Evolutionary conservation across 768 basidiomycete species (phyloP).

Genomic region (Sistotremastrum suecicum): DNA sequence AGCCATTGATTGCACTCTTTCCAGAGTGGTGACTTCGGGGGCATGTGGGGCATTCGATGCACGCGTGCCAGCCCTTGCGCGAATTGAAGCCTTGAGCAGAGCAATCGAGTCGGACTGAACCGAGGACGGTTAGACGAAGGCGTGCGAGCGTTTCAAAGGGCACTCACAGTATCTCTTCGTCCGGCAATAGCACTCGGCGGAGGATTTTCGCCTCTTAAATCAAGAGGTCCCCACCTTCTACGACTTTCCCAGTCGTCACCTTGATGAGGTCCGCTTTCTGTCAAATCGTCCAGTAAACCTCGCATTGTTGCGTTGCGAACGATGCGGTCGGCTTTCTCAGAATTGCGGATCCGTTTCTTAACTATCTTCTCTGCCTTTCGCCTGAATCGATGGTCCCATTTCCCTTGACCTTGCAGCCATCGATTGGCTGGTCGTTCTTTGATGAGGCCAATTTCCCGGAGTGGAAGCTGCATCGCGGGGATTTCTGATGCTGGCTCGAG

Average conservation of each 20-base stretch:
- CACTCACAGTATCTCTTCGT: slow-evolving; percentile 47
- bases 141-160: background rate
- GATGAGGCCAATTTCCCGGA: slow-evolving; percentile 50
- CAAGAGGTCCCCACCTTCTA: slow-evolving; percentile 39
- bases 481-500: slow-evolving; percentile 51
- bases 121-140: background rate
- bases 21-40: slow-evolving; percentile 39
- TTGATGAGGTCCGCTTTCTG: too few species aligned
- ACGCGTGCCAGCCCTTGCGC: too few species aligned
- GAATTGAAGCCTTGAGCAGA: slow-evolving; percentile 21
- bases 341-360: slow-evolving; percentile 28
- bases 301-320: slow-evolving; percentile 31
- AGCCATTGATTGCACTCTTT: slow-evolving; percentile 34
- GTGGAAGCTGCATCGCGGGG: slow-evolving; percentile 34
- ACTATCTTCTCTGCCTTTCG: slow-evolving; percentile 26
- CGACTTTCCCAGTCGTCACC: slow-evolving; percentile 13
- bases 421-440: slow-evolving; percentile 57
- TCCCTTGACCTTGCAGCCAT: slow-evolving; percentile 47
- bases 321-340: slow-evolving; percentile 29
- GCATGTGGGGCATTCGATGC: slow-evolving; percentile 34
- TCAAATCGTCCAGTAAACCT: slow-evolving; percentile 20
- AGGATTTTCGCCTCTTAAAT: slow-evolving; percentile 51
- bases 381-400: slow-evolving; percentile 46
- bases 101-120: slow-evolving; percentile 38
- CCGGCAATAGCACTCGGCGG: slow-evolving; percentile 62